Evolutionary conservation across 192 early-diverging fungal genomes (phyloP).

Genomic region (Coemansia sp.): DNA sequence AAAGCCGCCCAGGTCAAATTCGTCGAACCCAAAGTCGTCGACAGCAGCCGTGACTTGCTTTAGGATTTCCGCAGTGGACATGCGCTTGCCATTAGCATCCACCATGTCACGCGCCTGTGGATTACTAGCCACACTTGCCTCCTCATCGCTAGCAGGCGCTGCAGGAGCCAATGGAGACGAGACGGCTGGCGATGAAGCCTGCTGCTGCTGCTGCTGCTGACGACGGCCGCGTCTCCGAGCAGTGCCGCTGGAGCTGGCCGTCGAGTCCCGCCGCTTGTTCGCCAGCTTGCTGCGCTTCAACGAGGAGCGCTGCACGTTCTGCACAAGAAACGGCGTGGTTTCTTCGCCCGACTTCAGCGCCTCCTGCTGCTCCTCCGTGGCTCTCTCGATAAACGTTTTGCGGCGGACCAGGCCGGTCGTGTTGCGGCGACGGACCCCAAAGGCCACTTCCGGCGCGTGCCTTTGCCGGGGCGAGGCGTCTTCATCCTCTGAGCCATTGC

Average conservation of each 20-base stretch:
- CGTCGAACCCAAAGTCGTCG: slow-evolving; percentile 45
- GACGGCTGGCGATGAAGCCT: slow-evolving; percentile 39
- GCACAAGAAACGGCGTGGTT: slow-evolving; percentile 46
- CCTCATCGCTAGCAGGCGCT: not conserved
- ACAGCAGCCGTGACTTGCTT: slow-evolving; percentile 48
- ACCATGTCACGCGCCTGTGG: not conserved
- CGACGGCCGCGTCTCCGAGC: slow-evolving; percentile 11
- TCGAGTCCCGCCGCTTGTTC: slow-evolving; percentile 52
- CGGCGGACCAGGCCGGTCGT: slow-evolving; percentile 39
- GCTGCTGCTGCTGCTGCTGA: slow-evolving; percentile 2
- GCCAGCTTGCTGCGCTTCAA: slow-evolving; percentile 54
- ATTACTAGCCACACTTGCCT: not conserved
- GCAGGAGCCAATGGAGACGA: slow-evolving; percentile 25
- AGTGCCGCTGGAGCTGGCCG: slow-evolving; percentile 20
- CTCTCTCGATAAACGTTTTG: slow-evolving; percentile 46
- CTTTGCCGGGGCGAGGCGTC: not conserved
- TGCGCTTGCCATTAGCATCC: slow-evolving; percentile 16
- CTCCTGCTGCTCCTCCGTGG: slow-evolving; percentile 22
- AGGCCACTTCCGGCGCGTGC: not conserved
- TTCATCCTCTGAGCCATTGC: slow-evolving; percentile 14
- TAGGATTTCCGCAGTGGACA: slow-evolving; percentile 51
- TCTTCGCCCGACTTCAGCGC: slow-evolving; percentile 1
- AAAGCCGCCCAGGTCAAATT: slow-evolving; percentile 37
- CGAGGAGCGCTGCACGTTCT: slow-evolving; percentile 44
- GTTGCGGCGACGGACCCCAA: slow-evolving; percentile 29